These are phyloP conservation scores for Penicillium palitans DNA, from an alignment of 2,329 filamentous ascomycete species.

Conservation along the genomic window DNA sequence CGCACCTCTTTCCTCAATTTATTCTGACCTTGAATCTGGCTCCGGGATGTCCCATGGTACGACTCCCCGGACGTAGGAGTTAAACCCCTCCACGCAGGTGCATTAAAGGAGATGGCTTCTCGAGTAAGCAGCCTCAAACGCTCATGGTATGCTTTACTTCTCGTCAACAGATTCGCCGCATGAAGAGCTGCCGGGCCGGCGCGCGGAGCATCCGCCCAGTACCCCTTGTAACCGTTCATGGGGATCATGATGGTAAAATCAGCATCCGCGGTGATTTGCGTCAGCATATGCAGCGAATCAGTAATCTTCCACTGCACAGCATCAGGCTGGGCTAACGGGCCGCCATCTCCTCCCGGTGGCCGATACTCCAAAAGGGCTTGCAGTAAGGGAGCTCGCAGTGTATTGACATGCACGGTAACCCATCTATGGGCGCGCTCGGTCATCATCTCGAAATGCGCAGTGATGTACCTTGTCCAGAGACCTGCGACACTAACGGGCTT, in stretches of 20 bases:
- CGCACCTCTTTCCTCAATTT: constrained; percentile 16
- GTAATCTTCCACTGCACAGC: constrained; percentile 17
- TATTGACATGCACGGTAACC: constrained; percentile 20
- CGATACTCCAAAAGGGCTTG: constrained; percentile 9
- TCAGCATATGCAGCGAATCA: constrained; percentile 17
- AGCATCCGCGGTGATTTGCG: constrained; percentile 14
- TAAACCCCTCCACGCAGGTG: neutral
- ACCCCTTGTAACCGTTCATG: constrained; percentile 29
- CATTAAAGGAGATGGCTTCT: neutral
- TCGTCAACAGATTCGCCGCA: neutral
- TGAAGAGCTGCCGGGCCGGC: neutral
- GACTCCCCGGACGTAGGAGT: neutral
- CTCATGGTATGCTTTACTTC: constrained; percentile 9
- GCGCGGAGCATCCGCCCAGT: neutral
- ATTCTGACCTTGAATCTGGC: constrained; percentile 15
- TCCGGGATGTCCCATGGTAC: neutral
- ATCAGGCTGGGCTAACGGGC: constrained; percentile 3
- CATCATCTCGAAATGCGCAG: constrained; percentile 25
- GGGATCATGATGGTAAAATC: constrained; percentile 28
- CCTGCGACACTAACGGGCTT: constrained; percentile 15
- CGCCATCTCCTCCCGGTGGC: neutral
- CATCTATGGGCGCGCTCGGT: constrained; percentile 26
- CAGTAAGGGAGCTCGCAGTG: constrained; percentile 17
- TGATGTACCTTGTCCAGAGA: constrained; percentile 27
- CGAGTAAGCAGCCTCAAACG: constrained; percentile 14